Conservation (phyloP, 192 early-diverging fungal species). For the Pilobolus umbonatus region DNA sequence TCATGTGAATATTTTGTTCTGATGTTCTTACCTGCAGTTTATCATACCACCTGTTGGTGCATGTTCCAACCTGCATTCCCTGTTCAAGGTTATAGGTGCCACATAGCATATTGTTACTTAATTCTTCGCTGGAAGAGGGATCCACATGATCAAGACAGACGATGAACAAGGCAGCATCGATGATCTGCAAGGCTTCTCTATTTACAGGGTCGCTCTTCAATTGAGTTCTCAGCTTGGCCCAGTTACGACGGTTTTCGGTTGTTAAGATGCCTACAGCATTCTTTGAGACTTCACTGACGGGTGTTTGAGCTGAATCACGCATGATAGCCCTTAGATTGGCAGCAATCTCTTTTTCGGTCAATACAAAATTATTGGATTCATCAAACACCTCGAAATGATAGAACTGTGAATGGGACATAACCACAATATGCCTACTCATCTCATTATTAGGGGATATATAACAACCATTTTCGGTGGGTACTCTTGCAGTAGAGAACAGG, state of each 20-base stretch:
- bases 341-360: constrained; percentile 63
- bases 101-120: constrained; percentile 46
- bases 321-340: constrained; percentile 59
- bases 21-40: constrained; percentile 47
- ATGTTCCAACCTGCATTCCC: constrained; percentile 44
- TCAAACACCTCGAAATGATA: constrained; percentile 74
- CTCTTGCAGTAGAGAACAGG: constrained; percentile 77
- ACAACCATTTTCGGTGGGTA: constrained; percentile 55
- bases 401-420: constrained; percentile 71
- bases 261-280: constrained; percentile 67
- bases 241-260: constrained; percentile 71
- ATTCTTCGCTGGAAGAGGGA: constrained; percentile 31
- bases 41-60: constrained; percentile 84
- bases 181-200: constrained; percentile 48
- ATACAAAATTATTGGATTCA: constrained; percentile 39
- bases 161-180: constrained; percentile 71
- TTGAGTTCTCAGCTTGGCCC: constrained; percentile 58
- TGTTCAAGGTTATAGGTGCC: constrained; percentile 42
- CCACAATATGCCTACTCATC: constrained; percentile 55
- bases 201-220: constrained; percentile 52
- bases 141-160: constrained; percentile 72
- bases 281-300: constrained; percentile 50
- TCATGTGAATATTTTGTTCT: neutral
- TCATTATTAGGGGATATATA: constrained; percentile 24
- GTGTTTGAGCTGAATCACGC: constrained; percentile 41